These are phyloP conservation scores for Paralagenidium karlingii DNA, from an alignment of 352 stramenopile genomes.

Conservation along the genomic window DNA sequence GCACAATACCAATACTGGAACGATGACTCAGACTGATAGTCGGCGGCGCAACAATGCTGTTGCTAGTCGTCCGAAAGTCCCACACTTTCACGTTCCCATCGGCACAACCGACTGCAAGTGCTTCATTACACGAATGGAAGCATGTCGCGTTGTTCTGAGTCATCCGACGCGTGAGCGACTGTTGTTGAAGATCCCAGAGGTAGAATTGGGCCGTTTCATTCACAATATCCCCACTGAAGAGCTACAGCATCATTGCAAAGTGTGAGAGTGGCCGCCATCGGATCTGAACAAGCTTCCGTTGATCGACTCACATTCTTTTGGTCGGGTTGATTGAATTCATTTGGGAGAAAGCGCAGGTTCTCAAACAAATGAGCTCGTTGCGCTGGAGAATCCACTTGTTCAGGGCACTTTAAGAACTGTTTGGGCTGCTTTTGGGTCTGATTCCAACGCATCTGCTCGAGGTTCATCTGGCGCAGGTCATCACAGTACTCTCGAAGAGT, in stretches of 20 bases:
- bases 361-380: slow-evolving; percentile 8
- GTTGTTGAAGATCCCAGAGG: slow-evolving; percentile 72
- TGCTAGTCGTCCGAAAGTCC: slow-evolving; percentile 36
- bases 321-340: not conserved
- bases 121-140: slow-evolving; percentile 73
- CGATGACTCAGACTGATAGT: slow-evolving; percentile 68
- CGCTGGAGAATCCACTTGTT: too few relatives aligned
- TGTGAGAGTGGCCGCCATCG: not conserved
- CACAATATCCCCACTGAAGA: slow-evolving; percentile 63
- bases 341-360: not conserved
- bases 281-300: not conserved
- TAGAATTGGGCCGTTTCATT: slow-evolving; percentile 72
- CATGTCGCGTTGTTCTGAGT: slow-evolving; percentile 50
- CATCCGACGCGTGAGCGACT: slow-evolving; percentile 47
- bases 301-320: not conserved
- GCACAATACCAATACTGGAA: slow-evolving; percentile 65
- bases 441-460: slow-evolving; percentile 42
- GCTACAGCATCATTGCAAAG: slow-evolving; percentile 14
- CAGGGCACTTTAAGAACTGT: too few relatives aligned
- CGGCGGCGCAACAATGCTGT: slow-evolving; percentile 35
- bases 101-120: slow-evolving; percentile 53
- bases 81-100: slow-evolving; percentile 76
- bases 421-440: slow-evolving; percentile 13
- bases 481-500: slow-evolving; percentile 80
- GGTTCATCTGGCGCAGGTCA: slow-evolving; percentile 65